Conservation (phyloP, 2,329 filamentous ascomycete species). For the Scleromitrula shiraiana region DNA sequence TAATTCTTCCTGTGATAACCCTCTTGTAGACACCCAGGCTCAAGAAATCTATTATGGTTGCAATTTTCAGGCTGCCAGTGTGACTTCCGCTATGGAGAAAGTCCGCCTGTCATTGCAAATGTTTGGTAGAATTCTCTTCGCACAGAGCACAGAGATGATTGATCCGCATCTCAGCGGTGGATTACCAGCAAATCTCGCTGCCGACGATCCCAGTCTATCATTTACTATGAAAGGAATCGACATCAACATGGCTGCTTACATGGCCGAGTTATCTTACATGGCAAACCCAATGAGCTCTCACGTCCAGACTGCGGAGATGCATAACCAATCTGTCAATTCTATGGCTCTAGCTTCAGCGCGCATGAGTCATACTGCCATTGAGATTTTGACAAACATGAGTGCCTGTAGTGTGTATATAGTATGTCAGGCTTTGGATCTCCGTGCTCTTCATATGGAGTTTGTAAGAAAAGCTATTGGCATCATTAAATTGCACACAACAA, state of each 20-base stretch:
- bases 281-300: conserved; percentile 54
- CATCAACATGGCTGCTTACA: conserved; percentile 55
- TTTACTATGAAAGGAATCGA: conserved; percentile 59
- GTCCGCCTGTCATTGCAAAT: conserved; percentile 41
- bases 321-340: conserved; percentile 60
- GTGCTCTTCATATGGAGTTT: conserved; percentile 23
- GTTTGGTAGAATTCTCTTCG: conserved; percentile 55
- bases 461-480: too few relatives aligned
- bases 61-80: conserved; percentile 57
- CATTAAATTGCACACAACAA: too few relatives aligned
- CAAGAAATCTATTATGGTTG: conserved; percentile 48
- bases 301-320: conserved; percentile 58
- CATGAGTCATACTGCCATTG: conserved; percentile 47
- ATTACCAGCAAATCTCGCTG: conserved; percentile 52
- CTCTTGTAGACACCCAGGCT: conserved; percentile 37
- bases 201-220: conserved; percentile 48
- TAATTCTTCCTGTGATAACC: conserved; percentile 63
- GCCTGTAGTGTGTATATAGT: conserved; percentile 46
- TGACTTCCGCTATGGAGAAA: conserved; percentile 61
- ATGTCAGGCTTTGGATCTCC: conserved; percentile 51
- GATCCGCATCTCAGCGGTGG: conserved; percentile 52
- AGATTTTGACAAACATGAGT: conserved; percentile 47
- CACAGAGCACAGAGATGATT: conserved; percentile 55
- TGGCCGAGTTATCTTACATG: conserved; percentile 53
- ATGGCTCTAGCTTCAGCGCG: conserved; percentile 53